phyloP scores from a whole-genome alignment of 345 rosid genomes.

The Eutrema japonicum region DNA sequence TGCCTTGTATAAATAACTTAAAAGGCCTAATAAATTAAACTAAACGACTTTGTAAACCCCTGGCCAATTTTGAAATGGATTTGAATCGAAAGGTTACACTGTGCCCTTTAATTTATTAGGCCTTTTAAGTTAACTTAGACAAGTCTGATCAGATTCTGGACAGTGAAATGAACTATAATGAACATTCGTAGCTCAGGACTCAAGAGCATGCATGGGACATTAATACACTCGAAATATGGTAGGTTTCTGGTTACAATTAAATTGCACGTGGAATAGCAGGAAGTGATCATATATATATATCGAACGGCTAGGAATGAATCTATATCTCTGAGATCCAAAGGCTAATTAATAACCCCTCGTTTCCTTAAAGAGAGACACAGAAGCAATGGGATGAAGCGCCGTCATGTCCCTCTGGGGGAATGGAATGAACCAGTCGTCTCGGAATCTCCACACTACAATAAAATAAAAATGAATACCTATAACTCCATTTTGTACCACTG shows the following conservation, averaged over 20 bases:
- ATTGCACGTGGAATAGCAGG: slow-evolving; percentile 31
- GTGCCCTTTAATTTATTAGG: no score
- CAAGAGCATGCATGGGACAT: no score
- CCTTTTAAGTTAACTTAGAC: no score
- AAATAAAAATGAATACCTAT: not conserved
- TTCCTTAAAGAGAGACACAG: slow-evolving; percentile 37
- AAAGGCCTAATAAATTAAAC: no score
- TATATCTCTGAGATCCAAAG: slow-evolving; percentile 5
- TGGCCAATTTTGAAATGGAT: no score
- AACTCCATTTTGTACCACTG: no score
- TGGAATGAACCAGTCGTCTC: slow-evolving; percentile 32
- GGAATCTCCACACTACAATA: slow-evolving; percentile 8
- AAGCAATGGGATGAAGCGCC: slow-evolving; percentile 37
- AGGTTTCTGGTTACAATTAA: slow-evolving; percentile 19
- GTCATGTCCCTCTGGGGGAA: slow-evolving; percentile 21
- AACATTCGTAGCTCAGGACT: no score
- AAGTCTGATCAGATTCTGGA: no score
- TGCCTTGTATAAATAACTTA: no score
- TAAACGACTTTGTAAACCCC: no score
- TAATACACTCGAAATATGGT: not conserved
- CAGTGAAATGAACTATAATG: no score
- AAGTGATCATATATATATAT: not conserved
- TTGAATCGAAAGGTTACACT: no score
- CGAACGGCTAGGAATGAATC: slow-evolving; percentile 20
- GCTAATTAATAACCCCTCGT: slow-evolving; percentile 10